Evolutionary conservation across 257 asterid species (phyloP), one percentile per base, ranked within the genome.

Genomic region (Perilla frutescens): DNA sequence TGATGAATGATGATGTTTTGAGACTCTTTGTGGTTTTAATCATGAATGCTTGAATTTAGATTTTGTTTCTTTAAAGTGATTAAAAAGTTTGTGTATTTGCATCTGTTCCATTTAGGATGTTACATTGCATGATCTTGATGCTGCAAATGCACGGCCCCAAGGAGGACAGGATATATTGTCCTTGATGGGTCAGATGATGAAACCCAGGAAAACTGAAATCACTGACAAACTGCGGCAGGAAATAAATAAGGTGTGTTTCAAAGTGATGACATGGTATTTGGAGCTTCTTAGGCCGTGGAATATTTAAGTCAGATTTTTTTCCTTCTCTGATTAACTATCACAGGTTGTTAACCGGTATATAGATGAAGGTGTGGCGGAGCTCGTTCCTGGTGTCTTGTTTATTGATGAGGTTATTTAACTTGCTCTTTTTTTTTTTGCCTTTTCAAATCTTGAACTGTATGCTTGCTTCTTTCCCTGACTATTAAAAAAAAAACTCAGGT

Each of bases 151-250:
- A 80, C 82, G 97, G 37, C 97, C 97, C 49, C 99, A 91, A 84
- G 99, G 99, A 70, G 99, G 99, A 37, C 99, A 94, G 81, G 99
- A 94, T 84, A 91, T 94, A 82, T 71, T 94, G 84, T 94, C 99
- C 54, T 85, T 94, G 70, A 91, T 94, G 99, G 96, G 97, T 51
- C 99, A 94, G 86, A 83, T 94, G 97, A 87, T 91, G 97, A 94
- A 91, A 81, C 98, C 96, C 51, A 83, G 96, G 77, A 94, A 94
- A 90, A 94, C 98, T 14, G 98, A 94, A 84, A 91, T 94, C 70
- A 91, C 98, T 39, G 98, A 91, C 84, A 94, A 94, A 84, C 80
- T 94, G 68, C 79, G 97, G 31, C 97, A 84, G 80, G 96, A 91
- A 87, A 91, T 94, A 77, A 94, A 94, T 74, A 91, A 94, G 98